Base-by-base conservation (phyloP, 148 eudicot species). In the Amaranthus cruentus region DNA sequence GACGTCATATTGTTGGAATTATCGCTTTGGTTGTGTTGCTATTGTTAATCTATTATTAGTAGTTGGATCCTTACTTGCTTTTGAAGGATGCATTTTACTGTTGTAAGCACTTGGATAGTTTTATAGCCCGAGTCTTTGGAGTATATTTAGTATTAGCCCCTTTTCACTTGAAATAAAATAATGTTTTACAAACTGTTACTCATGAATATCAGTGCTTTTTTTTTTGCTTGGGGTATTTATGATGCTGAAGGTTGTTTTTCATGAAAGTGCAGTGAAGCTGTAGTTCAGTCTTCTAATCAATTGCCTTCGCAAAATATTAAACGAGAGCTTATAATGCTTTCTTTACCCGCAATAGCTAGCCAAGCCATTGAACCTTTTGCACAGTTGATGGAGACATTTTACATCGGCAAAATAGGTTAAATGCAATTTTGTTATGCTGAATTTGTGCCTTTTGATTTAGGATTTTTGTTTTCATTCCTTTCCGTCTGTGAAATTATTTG, bases 331-430 rank as follows among this genome's bases (percentile, higher is more conserved):
- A 47, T 88, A 68, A 77, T 82, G 86, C 88, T 93, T 76, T 80
- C 96, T 54, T 79, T 89, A 75, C 98, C 97, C 3, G 98, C 97
- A 52, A 70, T 91, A 71, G 96, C 89, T 66, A 93, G 98, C 69
- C 98, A 91, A 77, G 96, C 93, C 63, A 85, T 95, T 82, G 98
- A 95, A 60, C 98, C 98, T 13, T 51, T 95, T 61, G 86, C 92
- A 14, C 98, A 95, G 80, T 78, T 91, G 70, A 85, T 95, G 96
- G 98, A 95, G 90, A 91, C 98, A 50, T 93, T 92, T 80, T 95
- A 78, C 80, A 91, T 95, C 86, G 98, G 98, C 70, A 81, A 93
- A 78, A 67, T 95, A 81, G 98, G 97, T 94, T 78, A 84, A 74
- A 61, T 4, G 61, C 71, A 6, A 66, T 46, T 66, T 9, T 15